Percentiles rank a stretch among this genome's conserved stretches.
Evolutionary conservation across 2,329 filamentous ascomycete species (phyloP).

Genomic region (Xylariaceae sp.): DNA sequence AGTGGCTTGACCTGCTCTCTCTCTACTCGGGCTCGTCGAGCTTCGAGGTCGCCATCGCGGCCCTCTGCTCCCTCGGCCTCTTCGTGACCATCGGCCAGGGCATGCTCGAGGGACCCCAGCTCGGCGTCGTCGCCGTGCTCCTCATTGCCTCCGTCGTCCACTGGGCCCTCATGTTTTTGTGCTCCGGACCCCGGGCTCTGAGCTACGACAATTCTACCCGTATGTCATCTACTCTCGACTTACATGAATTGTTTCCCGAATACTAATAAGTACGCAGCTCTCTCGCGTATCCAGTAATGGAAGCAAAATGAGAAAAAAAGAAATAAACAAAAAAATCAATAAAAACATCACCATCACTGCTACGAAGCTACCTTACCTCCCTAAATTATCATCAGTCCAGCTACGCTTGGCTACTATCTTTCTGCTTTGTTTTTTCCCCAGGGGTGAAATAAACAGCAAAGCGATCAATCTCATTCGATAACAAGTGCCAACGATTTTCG

Average conservation of each 20-base stretch:
- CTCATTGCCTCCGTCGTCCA: constrained; percentile 16
- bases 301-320: not conserved
- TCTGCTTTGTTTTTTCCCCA: too few relatives aligned
- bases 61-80: constrained; percentile 19
- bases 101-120: constrained; percentile 15
- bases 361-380: not conserved
- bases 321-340: not conserved
- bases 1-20: constrained; percentile 19
- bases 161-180: constrained; percentile 18
- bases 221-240: constrained; percentile 3
- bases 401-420: too few relatives aligned
- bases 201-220: constrained; percentile 11
- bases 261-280: constrained; percentile 8
- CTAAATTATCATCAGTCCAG: too few relatives aligned
- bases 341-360: not conserved
- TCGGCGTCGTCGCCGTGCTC: constrained; percentile 17
- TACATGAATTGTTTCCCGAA: not conserved
- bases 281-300: constrained; percentile 14
- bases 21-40: constrained; percentile 20
- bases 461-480: too few relatives aligned
- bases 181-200: constrained; percentile 13
- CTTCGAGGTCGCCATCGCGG: constrained; percentile 21
- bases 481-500: too few relatives aligned
- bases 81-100: constrained; percentile 18
- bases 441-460: too few relatives aligned